Base-by-base conservation (phyloP, 164 flowering plant genomes). In the Euptelea pleiosperma region DNA sequence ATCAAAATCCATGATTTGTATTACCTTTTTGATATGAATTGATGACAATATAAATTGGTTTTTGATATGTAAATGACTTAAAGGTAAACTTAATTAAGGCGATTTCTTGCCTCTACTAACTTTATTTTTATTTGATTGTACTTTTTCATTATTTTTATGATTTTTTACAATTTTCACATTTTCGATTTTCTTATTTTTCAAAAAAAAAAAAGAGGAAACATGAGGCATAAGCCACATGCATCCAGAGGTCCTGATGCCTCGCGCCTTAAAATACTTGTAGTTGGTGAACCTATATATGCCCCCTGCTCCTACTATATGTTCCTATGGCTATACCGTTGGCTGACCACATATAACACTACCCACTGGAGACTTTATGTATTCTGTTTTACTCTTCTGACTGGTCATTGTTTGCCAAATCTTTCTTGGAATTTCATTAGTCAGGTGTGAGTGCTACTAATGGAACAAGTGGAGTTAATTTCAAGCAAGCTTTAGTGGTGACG, bases 391-490 rank as follows among this genome's bases (percentile, higher is more conserved):
- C 8, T 6, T 16, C 42, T 21, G 18, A 14, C n/a, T 24, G 42
- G 37, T 46, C 15, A 34, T 11, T 62, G 34, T 31, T 52, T 43
- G 6, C 21, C 29, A 11, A 6, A 8, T 21, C 37, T 2, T 33
- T 39, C 47, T 50, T 59, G 25, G 54, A 40, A 57, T 62, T 33
- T 16, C 18, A 49, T 34, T 42, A 69, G 67, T 31, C 55, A 35
- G 61, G 55, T 58, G 48, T 25, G 18, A 46, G 39, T 55, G 54
- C 57, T 11, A 46, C 60, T 46, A 39, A 53, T 40, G 64, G 64
- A 63, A 33, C 48, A 31, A 46, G 48, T 58, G 43, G 56, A 58
- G 34, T 42, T 35, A 52, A 37, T 16, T 47, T 14, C 42, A 63
- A 62, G 6, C 50, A 60, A 21, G 36, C 58, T 56, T 53, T 30